phyloP scores from a whole-genome alignment of 2,329 filamentous ascomycete genomes.

The Leptographium procerum region DNA sequence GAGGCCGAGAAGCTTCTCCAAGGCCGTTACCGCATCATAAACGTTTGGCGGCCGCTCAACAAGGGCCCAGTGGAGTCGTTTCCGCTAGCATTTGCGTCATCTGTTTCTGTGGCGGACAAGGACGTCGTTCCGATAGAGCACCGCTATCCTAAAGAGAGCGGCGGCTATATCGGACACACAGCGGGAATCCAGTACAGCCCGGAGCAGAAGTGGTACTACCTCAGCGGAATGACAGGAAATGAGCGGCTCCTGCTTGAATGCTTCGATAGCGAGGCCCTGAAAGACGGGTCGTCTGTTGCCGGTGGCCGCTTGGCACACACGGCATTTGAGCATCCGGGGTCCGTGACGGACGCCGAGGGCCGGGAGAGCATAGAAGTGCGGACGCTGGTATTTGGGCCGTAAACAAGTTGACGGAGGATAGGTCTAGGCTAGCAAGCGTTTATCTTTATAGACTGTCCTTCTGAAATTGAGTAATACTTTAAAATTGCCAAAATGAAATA shows the following conservation, averaged over 20 bases:
- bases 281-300: constrained; percentile 33
- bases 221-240: constrained; percentile 62
- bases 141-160: constrained; percentile 42
- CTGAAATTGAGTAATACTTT: too few relatives aligned
- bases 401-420: not conserved
- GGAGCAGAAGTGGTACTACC: constrained; percentile 65
- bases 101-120: constrained; percentile 44
- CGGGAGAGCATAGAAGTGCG: constrained; percentile 87
- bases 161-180: constrained; percentile 60
- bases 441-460: too few relatives aligned
- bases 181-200: constrained; percentile 53
- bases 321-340: constrained; percentile 68
- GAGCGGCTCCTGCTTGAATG: constrained; percentile 71
- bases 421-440: not conserved
- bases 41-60: constrained; percentile 67
- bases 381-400: constrained; percentile 67
- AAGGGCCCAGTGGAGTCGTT: constrained; percentile 49
- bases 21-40: constrained; percentile 70
- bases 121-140: constrained; percentile 66
- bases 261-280: constrained; percentile 54
- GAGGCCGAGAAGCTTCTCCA: constrained; percentile 56
- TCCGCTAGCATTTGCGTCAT: constrained; percentile 59
- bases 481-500: too few relatives aligned
- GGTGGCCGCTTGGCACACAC: constrained; percentile 57
- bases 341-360: constrained; percentile 54